Conservation (phyloP, 2,329 filamentous ascomycete genomes). For the Epichloe scottii region DNA sequence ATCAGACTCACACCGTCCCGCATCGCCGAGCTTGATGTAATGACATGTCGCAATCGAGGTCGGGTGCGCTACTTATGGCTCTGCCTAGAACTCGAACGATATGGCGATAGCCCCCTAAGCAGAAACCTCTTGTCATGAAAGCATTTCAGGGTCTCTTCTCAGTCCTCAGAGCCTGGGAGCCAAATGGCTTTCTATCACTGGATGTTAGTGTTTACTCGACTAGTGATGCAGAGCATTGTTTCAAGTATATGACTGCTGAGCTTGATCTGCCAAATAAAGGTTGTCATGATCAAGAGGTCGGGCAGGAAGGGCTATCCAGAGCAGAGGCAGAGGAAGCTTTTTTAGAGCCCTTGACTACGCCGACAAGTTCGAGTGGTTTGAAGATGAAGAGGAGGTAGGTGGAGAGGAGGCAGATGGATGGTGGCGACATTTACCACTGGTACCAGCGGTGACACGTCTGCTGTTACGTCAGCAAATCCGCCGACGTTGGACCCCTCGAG, state of each 20-base stretch:
- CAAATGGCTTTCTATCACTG: conserved; percentile 19
- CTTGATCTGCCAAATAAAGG: conserved; percentile 14
- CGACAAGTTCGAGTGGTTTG: neutral
- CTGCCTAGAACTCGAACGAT: conserved; percentile 15
- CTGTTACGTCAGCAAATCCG: conserved; percentile 26
- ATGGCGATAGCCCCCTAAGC: conserved; percentile 12
- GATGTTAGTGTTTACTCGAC: conserved; percentile 26
- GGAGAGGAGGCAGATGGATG: conserved; percentile 10
- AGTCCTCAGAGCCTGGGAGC: conserved; percentile 20
- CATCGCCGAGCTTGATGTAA: conserved; percentile 15
- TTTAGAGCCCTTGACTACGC: too few species aligned
- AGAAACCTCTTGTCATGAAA: conserved; percentile 15
- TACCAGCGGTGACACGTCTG: conserved; percentile 20
- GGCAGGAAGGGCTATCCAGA: neutral
- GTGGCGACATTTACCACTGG: conserved; percentile 21
- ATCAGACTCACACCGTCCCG: conserved; percentile 18
- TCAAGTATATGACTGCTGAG: conserved; percentile 20
- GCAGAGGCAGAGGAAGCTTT: too few species aligned
- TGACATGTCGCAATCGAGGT: conserved; percentile 13
- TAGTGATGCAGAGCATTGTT: conserved; percentile 23
- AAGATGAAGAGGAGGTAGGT: neutral
- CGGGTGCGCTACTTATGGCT: conserved; percentile 18
- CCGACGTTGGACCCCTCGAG: conserved; percentile 20
- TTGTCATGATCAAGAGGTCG: conserved; percentile 8
- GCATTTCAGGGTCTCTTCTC: conserved; percentile 19